Base-by-base conservation (phyloP, 179 eudicot species). In the Actinidia arguta region DNA sequence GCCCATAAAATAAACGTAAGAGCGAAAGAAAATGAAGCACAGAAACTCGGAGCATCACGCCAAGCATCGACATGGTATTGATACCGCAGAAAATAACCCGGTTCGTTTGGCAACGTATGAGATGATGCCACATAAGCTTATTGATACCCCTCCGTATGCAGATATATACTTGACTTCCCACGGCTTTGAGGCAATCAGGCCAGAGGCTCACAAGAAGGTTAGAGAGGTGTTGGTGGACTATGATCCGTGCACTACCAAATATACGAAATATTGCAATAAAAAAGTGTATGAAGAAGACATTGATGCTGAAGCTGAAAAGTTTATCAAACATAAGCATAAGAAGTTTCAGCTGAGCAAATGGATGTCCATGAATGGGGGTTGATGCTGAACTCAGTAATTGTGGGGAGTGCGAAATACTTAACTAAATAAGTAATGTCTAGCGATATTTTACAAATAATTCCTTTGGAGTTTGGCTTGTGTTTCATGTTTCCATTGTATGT, bases 281-380 rank as follows among this genome's bases (percentile, higher is more conserved):
- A n/a, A 16, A 20, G 50, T 0, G 5, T 1, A 51, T 18, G 51
- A 36, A 67, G 66, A 54, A 36, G 73, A 79, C 14, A 12, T 79
- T n/a, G 75, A 79, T 39, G 75, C 82, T 36, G 62, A 67, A 54
- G 82, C 82, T 18, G 39, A 79, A 0, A 39, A 67, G 14, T 79
- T 79, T 39, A 79, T 79, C 42, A 3, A 31, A 17, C 31, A 27
- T 10, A 52, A 52, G 63, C 82, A n/a, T 20, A 36, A 20, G 75
- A 79, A 52, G 75, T 79, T 79, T 55, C 22, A 79, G n/a, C 50
- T 67, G 31, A 67, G 51, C 59, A 52, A 79, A 68, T 79, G 17
- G 75, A 18, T 17, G 63, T 76, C 70, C 52, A 59, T 77, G 70
- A 59, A n/a, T 39, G 39, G 42, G 1, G 80, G 70, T 46, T 77